Conservation (phyloP, 345 rosid species). For the Atalantia buxifolia region DNA sequence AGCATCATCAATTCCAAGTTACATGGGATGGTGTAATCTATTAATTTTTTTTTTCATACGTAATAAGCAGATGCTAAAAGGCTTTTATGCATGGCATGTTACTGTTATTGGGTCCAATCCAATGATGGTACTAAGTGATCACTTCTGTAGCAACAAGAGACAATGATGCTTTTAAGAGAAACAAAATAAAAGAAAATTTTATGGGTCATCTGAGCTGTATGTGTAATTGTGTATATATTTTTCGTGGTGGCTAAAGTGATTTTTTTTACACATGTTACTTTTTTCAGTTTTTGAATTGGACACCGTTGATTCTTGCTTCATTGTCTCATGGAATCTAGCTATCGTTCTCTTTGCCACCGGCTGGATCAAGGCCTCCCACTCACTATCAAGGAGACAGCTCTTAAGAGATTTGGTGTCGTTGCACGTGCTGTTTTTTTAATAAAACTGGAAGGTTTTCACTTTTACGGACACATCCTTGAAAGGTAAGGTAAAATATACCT, state of each 20-base stretch:
- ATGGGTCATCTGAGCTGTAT: background rate
- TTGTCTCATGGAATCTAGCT: background rate
- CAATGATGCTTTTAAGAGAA: background rate
- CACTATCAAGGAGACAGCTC: background rate
- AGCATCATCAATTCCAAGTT: constrained; percentile 27
- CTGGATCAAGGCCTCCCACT: background rate
- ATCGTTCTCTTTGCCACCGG: background rate
- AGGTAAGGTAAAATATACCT: background rate
- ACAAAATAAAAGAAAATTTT: background rate
- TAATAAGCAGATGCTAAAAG: background rate
- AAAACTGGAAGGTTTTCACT: background rate
- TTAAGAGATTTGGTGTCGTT: background rate
- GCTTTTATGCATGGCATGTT: constrained; percentile 5
- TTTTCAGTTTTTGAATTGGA: background rate
- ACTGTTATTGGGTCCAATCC: background rate
- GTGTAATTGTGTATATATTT: background rate
- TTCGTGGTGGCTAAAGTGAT: background rate
- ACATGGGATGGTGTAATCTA: constrained; percentile 12
- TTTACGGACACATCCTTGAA: background rate
- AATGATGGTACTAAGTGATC: constrained; percentile 17
- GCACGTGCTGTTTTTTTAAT: background rate
- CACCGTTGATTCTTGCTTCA: background rate
- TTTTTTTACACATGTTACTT: background rate
- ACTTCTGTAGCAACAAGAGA: background rate
- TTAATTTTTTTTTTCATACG: background rate